Evolutionary conservation across 2,329 filamentous ascomycete genomes (phyloP).

Genomic region (Aspergillus arachidicola): DNA sequence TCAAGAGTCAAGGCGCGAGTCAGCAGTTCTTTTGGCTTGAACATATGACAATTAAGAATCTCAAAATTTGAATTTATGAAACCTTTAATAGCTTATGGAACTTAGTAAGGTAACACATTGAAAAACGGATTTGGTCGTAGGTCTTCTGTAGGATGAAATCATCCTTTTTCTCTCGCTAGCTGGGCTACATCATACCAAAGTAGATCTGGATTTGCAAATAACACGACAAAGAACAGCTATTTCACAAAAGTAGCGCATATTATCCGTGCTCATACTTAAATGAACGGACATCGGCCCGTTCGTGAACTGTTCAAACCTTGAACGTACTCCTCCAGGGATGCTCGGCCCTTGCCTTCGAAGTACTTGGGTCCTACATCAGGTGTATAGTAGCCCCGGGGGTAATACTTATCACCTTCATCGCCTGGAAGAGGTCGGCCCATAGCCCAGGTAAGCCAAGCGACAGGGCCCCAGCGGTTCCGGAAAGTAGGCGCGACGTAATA

Average conservation of each 20-base stretch:
- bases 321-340: slow-evolving; percentile 27
- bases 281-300: slow-evolving; percentile 54
- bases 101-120: neutral
- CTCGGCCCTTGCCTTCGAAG: slow-evolving; percentile 54
- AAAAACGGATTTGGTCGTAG: neutral
- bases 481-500: slow-evolving; percentile 65
- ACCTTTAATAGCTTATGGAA: neutral
- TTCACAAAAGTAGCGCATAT: neutral
- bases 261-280: slow-evolving; percentile 13
- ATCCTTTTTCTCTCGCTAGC: neutral
- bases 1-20: neutral
- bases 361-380: slow-evolving; percentile 64
- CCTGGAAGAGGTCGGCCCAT: slow-evolving; percentile 53
- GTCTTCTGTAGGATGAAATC: neutral
- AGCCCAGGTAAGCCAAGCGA: slow-evolving; percentile 53
- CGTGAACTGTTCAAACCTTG: slow-evolving; percentile 51
- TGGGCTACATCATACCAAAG: neutral
- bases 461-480: slow-evolving; percentile 65
- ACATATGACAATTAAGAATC: neutral
- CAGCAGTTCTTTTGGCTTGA: neutral
- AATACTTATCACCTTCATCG: slow-evolving; percentile 49
- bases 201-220: neutral
- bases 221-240: neutral
- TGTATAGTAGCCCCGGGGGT: slow-evolving; percentile 52
- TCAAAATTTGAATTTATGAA: neutral